phyloP scores from a whole-genome alignment of 2,329 filamentous ascomycete genomes.

The Leptosphaerulina australis region DNA sequence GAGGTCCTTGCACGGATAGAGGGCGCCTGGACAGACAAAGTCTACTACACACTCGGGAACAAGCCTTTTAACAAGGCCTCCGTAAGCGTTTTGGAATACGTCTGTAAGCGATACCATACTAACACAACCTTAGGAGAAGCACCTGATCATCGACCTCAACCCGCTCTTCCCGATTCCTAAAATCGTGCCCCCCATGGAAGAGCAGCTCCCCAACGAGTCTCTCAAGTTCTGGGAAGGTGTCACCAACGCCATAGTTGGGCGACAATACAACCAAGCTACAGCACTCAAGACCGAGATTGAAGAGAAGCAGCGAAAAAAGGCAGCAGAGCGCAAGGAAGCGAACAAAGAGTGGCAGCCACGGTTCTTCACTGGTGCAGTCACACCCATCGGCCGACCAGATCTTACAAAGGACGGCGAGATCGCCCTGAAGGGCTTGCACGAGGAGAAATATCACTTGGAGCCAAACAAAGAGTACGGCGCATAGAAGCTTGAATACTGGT shows the following conservation, averaged over 20 bases:
- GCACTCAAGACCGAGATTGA: constrained; percentile 89
- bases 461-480: constrained; percentile 52
- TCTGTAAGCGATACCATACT: constrained; percentile 3
- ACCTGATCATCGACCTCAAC: constrained; percentile 83
- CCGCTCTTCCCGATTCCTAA: constrained; percentile 83
- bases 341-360: constrained; percentile 79
- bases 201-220: constrained; percentile 88
- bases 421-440: constrained; percentile 62
- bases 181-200: constrained; percentile 73
- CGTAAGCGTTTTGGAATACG: constrained; percentile 56
- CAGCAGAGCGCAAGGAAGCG: constrained; percentile 74
- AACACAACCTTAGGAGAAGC: constrained; percentile 53
- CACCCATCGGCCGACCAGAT: constrained; percentile 65
- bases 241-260: constrained; percentile 80
- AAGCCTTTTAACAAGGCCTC: constrained; percentile 55
- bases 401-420: constrained; percentile 67
- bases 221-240: constrained; percentile 86
- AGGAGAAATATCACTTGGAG: constrained; percentile 58
- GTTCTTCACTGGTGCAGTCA: constrained; percentile 76
- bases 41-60: constrained; percentile 63
- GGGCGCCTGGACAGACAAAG: constrained; percentile 81
- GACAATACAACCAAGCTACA: constrained; percentile 85
- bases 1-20: constrained; percentile 82
- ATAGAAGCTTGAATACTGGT: constrained; percentile 8
- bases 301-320: constrained; percentile 84